Conservation (phyloP, 768 basidiomycete species). For the Boletellus sp. region DNA sequence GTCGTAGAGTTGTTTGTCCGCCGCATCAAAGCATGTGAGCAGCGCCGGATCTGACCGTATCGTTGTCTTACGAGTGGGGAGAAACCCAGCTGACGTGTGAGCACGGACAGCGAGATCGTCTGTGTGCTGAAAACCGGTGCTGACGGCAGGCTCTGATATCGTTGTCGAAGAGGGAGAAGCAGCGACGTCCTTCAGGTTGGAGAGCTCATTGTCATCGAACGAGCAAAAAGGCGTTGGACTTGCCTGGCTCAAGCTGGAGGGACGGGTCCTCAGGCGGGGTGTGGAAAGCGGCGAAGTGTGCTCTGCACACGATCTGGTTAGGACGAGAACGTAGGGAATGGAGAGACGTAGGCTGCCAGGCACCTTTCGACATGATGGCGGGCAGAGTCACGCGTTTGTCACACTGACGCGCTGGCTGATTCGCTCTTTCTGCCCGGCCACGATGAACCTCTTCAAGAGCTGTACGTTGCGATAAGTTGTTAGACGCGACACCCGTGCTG, state of each 20-base stretch:
- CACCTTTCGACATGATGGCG: slow-evolving; percentile 19
- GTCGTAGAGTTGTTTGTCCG: slow-evolving; percentile 73
- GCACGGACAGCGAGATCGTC: slow-evolving; percentile 18
- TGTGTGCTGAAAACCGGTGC: slow-evolving; percentile 18
- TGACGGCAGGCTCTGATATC: slow-evolving; percentile 27
- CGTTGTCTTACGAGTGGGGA: slow-evolving; percentile 35
- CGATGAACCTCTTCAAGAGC: slow-evolving; percentile 84
- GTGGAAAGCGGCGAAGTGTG: slow-evolving; percentile 4
- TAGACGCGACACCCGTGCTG: slow-evolving; percentile 12
- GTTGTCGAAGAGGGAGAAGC: slow-evolving; percentile 31
- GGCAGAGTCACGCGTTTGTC: slow-evolving; percentile 23
- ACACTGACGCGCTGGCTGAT: slow-evolving; percentile 13
- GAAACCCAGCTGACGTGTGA: slow-evolving; percentile 19
- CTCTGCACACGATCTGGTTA: slow-evolving; percentile 1
- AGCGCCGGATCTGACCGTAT: slow-evolving; percentile 66
- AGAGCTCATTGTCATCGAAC: neutral
- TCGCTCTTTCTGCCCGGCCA: slow-evolving; percentile 21
- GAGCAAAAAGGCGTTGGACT: neutral
- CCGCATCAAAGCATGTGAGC: slow-evolving; percentile 69
- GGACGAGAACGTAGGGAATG: neutral
- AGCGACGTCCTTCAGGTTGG: slow-evolving; percentile 11
- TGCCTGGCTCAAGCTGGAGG: slow-evolving; percentile 14
- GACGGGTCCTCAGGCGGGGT: slow-evolving; percentile 13
- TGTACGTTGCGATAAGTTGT: slow-evolving; percentile 44
- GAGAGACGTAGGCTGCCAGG: too few relatives aligned